A percentile compares a stretch with the other conserved stretches of the same genome.
Evolutionary conservation across 352 stramenopile species (phyloP).

Genomic region (Phytophthora cryptogea): DNA sequence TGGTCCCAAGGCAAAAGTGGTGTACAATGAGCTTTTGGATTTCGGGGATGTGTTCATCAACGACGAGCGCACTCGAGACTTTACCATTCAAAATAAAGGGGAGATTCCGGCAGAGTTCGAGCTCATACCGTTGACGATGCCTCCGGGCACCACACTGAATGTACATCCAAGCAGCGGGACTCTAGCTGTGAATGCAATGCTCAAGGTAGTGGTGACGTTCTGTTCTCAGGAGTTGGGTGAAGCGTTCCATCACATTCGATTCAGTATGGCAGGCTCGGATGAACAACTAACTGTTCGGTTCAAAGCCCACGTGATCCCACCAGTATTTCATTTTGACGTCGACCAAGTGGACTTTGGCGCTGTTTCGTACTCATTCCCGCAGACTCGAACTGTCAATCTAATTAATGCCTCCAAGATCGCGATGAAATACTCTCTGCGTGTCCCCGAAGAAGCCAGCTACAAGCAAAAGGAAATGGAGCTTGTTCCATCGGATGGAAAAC

Average conservation of each 20-base stretch:
- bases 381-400: conserved; percentile 77
- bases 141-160: conserved; percentile 39
- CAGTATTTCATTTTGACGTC: conserved; percentile 93
- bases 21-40: conserved; percentile 94
- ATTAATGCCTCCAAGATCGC: conserved; percentile 94
- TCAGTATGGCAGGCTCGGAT: conserved; percentile 88
- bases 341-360: conserved; percentile 92
- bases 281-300: conserved; percentile 83
- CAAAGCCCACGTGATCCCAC: conserved; percentile 91
- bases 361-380: conserved; percentile 91
- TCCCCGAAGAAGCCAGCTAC: conserved; percentile 92
- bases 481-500: conserved; percentile 64
- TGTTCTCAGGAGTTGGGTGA: conserved; percentile 87
- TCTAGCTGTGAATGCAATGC: conserved; percentile 77
- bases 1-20: conserved; percentile 91
- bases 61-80: conserved; percentile 84
- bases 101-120: conserved; percentile 91
- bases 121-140: conserved; percentile 48
- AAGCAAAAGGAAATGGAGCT: conserved; percentile 92
- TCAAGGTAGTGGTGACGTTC: conserved; percentile 89
- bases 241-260: conserved; percentile 83
- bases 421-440: conserved; percentile 89
- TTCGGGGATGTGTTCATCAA: conserved; percentile 96
- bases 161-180: conserved; percentile 57
- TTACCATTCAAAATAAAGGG: conserved; percentile 93